Conservation (phyloP, 208 protist genomes). For the Leishmania braziliensis region DNA sequence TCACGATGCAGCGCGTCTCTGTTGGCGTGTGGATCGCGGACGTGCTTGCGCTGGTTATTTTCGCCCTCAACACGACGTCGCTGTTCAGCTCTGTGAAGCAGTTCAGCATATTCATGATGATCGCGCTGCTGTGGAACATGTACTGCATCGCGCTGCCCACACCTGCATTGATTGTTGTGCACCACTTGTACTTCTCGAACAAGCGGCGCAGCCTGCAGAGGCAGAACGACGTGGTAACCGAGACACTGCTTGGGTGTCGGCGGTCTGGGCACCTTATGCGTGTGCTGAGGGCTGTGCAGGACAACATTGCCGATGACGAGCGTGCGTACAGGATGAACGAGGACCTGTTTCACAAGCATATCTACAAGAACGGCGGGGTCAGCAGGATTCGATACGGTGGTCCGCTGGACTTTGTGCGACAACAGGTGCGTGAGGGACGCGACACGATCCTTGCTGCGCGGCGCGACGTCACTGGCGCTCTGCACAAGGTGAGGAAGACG, state of each 20-base stretch:
- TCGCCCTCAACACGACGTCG: constrained; percentile 58
- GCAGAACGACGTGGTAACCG: constrained; percentile 47
- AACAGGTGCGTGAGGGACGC: constrained; percentile 16
- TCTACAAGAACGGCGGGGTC: constrained; percentile 33
- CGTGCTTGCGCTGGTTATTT: constrained; percentile 53
- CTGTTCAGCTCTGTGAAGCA: constrained; percentile 47
- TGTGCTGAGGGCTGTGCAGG: constrained; percentile 38
- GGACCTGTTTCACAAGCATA: constrained; percentile 27
- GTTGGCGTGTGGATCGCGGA: constrained; percentile 49
- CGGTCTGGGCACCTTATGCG: constrained; percentile 22
- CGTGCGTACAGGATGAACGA: constrained; percentile 31
- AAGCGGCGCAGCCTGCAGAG: constrained; percentile 52
- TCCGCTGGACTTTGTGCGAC: constrained; percentile 23
- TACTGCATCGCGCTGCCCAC: constrained; percentile 50
- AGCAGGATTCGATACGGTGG: constrained; percentile 28
- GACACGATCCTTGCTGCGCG: constrained; percentile 23
- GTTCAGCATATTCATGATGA: constrained; percentile 70
- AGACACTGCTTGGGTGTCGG: constrained; percentile 23
- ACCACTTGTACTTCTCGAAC: constrained; percentile 65
- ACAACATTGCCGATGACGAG: constrained; percentile 30
- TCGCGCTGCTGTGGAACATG: constrained; percentile 60
- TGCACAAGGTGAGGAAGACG: constrained; percentile 39
- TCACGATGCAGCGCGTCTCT: constrained; percentile 45
- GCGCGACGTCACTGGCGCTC: constrained; percentile 27
- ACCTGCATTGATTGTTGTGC: constrained; percentile 50